phyloP scores from a whole-genome alignment of 805 yeast genomes.

The Hanseniaspora occidentalis region DNA sequence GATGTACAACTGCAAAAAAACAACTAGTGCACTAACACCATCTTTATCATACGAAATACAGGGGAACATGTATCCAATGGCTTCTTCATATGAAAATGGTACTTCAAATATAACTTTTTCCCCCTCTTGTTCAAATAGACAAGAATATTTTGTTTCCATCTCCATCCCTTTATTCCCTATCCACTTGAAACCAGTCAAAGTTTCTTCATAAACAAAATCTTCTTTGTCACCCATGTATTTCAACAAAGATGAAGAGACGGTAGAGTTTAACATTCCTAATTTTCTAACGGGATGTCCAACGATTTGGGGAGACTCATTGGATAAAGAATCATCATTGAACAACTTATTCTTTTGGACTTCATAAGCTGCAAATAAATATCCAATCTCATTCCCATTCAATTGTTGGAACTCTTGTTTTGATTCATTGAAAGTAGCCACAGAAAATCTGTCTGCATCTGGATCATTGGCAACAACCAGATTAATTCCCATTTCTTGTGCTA shows the following conservation, averaged over 20 bases:
- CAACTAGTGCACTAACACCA: constrained; percentile 69
- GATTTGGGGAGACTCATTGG: too few relatives aligned
- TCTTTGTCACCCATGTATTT: constrained; percentile 49
- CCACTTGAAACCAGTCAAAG: constrained; percentile 96
- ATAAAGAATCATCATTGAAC: constrained; percentile 31
- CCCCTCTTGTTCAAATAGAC: too few relatives aligned
- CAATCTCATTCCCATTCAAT: constrained; percentile 84
- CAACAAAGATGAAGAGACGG: constrained; percentile 83
- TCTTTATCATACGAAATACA: constrained; percentile 76
- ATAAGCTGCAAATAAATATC: constrained; percentile 67
- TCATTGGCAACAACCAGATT: constrained; percentile 74
- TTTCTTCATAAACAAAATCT: constrained; percentile 59
- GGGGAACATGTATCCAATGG: constrained; percentile 86
- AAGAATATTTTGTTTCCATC: constrained; percentile 40
- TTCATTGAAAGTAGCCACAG: constrained; percentile 31
- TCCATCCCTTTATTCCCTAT: constrained; percentile 81
- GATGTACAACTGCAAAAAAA: constrained; percentile 60
- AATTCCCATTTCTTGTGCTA: constrained; percentile 35
- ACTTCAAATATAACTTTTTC: too few relatives aligned
- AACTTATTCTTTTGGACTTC: constrained; percentile 22
- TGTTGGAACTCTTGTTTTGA: constrained; percentile 58
- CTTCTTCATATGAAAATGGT: constrained; percentile 91
- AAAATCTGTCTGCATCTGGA: constrained; percentile 94
- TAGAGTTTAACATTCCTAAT: constrained; percentile 55
- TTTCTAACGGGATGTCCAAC: too few relatives aligned